Evolutionary conservation across 2,329 filamentous ascomycete species (phyloP).

Genomic region (Colletotrichum sp.): DNA sequence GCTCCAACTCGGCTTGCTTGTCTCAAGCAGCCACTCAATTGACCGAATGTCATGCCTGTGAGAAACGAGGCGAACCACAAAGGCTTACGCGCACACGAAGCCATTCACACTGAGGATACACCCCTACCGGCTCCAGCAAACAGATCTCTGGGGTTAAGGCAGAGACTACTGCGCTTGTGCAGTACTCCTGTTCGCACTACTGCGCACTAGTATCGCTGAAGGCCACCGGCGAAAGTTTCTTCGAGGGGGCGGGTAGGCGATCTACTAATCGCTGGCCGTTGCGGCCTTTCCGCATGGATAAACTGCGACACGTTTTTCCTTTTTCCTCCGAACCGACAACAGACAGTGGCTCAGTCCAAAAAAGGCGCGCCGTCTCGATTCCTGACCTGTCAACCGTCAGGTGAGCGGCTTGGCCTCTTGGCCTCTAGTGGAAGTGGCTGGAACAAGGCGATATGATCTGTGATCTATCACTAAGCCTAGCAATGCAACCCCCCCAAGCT

Average conservation of each 20-base stretch:
- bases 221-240: not conserved
- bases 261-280: not conserved
- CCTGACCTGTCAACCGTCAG: not conserved
- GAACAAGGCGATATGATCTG: not conserved
- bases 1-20: not conserved
- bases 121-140: not conserved
- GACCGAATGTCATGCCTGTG: not conserved
- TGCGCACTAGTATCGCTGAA: not conserved
- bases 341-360: not conserved
- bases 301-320: not conserved
- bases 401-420: not conserved
- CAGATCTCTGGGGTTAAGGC: not conserved
- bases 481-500: not conserved
- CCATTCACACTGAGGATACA: not conserved
- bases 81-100: not conserved
- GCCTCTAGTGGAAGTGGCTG: not conserved
- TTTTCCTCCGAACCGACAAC: not conserved
- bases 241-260: constrained; percentile 1
- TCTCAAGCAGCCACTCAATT: not conserved
- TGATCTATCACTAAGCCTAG: not conserved
- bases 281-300: not conserved
- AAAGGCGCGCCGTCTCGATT: not conserved
- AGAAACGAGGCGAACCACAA: not conserved
- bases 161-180: not conserved
- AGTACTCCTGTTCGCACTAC: not conserved